Evolutionary conservation across 768 basidiomycete species (phyloP).

Genomic region (Daedaleopsis nitida): DNA sequence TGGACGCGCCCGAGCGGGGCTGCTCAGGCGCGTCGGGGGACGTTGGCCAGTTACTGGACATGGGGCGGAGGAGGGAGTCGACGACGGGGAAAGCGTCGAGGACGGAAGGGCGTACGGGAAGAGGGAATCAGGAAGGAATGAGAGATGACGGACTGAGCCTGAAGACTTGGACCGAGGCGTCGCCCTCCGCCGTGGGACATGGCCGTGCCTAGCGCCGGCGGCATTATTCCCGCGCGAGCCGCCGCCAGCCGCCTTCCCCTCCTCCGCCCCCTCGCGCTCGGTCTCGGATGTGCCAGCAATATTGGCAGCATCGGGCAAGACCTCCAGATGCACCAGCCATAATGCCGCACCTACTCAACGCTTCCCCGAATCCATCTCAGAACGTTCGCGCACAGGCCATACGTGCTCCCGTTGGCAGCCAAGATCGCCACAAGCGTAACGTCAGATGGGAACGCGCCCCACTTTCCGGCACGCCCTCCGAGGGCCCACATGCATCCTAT

Average conservation of each 20-base stretch:
- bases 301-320: background rate
- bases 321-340: too few species aligned
- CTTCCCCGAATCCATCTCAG: background rate
- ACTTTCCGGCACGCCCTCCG: too few species aligned
- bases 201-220: conserved; percentile 24
- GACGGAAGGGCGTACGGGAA: background rate
- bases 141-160: background rate
- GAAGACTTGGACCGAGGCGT: background rate
- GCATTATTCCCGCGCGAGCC: background rate
- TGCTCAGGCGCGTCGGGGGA: conserved; percentile 20
- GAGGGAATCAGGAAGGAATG: background rate
- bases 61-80: background rate
- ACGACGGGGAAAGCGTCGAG: conserved; percentile 6
- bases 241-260: conserved; percentile 19
- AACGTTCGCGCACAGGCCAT: background rate
- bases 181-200: conserved; percentile 8
- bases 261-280: conserved; percentile 28
- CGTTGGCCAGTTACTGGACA: conserved; percentile 15
- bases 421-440: too few species aligned
- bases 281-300: background rate
- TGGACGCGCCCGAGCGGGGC: conserved; percentile 19
- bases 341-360: background rate
- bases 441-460: too few species aligned
- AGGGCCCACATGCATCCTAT: too few species aligned
- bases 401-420: background rate